Evolutionary conservation across 2,329 filamentous ascomycete species (phyloP).

Genomic region (Chaetomiaceae sp.): DNA sequence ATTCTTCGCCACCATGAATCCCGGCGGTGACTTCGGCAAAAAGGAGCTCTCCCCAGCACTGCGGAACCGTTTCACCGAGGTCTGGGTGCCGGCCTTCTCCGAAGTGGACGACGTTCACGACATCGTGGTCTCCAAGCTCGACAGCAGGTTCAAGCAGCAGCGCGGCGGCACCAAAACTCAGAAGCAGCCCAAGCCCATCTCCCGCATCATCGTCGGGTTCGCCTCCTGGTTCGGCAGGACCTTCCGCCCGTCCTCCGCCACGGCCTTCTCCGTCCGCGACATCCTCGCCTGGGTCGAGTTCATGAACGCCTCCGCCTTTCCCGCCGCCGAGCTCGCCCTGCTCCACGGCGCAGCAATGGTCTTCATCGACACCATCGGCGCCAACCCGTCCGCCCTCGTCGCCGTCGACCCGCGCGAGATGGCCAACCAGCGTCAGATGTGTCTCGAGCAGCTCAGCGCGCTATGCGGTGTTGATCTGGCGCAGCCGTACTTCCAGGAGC

Average conservation of each 20-base stretch:
- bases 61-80: conserved; percentile 95
- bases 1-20: conserved; percentile 98
- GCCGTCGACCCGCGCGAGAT: conserved; percentile 66
- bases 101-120: conserved; percentile 80
- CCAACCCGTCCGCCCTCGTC: conserved; percentile 85
- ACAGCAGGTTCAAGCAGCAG: conserved; percentile 38
- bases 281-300: conserved; percentile 92
- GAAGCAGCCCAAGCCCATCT: conserved; percentile 37
- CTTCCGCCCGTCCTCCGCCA: conserved; percentile 68
- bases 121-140: conserved; percentile 75
- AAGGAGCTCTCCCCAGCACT: conserved; percentile 92
- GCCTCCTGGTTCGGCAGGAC: conserved; percentile 85
- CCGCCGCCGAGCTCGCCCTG: conserved; percentile 41
- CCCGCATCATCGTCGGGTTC: conserved; percentile 72
- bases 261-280: conserved; percentile 83
- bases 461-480: conserved; percentile 63
- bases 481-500: conserved; percentile 57
- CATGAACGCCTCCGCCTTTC: conserved; percentile 59
- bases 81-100: conserved; percentile 89
- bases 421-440: conserved; percentile 62
- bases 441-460: conserved; percentile 63
- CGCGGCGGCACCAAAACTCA: conserved; percentile 4
- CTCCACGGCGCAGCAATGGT: conserved; percentile 91
- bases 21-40: conserved; percentile 96
- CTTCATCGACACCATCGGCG: conserved; percentile 90